Base-by-base conservation (phyloP, 306 rosid species). In the Malus fusca region DNA sequence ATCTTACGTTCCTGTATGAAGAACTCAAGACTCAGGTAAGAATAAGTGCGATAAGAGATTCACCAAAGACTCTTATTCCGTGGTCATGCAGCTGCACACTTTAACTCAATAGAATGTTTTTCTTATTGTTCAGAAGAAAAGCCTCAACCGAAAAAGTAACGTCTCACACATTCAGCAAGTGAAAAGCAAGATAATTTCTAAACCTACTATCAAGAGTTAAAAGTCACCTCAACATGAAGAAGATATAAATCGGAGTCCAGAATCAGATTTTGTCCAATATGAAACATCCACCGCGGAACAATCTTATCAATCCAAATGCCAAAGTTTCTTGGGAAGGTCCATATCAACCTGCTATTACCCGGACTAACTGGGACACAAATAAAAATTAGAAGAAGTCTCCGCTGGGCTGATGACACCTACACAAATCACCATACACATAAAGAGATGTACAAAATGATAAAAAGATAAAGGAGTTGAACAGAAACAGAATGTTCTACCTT, bases 241-340 rank as follows among this genome's bases (percentile, higher is more conserved):
- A 95, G 95, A 82, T 87, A 88, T 62, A 92, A 85, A 84, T 92
- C 99, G n/a, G 99, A 95, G 86, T 95, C 99, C 65, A 95, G 79
- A 77, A 95, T 61, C 72, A 89, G 85, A 88, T 90, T 95, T 76
- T 89, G 97, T 77, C 90, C 83, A n/a, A 92, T 19, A 82, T 95
- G 99, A 82, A 89, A 90, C 4, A 95, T 81, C 99, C 99, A 95
- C 72, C 97, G 79, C 4, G 97, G 99, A 71, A 89, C 87, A 79
- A 92, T 60, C 84, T 84, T 89, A 78, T 90, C 90, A 14, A 90
- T 80, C 97, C 93, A 90, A 35, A 74, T 0, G 12, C 88, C 92
- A 59, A 90, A 92, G 80, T 95, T 95, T 80, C 99, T 87, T 23
- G 96, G 99, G 84, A 89, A 90, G 81, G 84, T 75, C 94, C 97